A percentile compares a stretch with the other conserved stretches of the same genome.
phyloP scores from a whole-genome alignment of 2,329 filamentous ascomycete genomes.

The Fusarium illudens region DNA sequence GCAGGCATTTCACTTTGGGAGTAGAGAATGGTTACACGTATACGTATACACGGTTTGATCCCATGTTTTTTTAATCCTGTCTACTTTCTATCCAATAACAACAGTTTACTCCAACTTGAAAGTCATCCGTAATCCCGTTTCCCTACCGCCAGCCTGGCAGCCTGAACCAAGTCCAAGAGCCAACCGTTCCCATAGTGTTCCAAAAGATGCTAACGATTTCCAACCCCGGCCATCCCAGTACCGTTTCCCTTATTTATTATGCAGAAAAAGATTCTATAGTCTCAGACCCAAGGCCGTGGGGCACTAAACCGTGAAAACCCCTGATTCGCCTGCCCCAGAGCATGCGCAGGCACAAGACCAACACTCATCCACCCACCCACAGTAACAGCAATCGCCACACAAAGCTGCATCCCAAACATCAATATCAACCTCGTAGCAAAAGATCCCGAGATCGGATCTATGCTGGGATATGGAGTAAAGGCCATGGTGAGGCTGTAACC shows the following conservation, averaged over 20 bases:
- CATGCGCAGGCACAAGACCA: not conserved
- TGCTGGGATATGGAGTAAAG: not conserved
- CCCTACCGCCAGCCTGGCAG: no score
- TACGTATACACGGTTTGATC: not conserved
- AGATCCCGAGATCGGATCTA: not conserved
- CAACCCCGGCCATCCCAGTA: no score
- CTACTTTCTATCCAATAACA: not conserved
- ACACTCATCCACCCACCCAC: slow-evolving; percentile 15
- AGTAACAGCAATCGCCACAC: not conserved
- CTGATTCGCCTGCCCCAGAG: not conserved
- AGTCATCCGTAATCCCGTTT: not conserved
- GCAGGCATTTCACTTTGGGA: not conserved
- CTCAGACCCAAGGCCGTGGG: not conserved
- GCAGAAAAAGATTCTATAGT: not conserved
- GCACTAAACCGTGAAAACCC: not conserved
- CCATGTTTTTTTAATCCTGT: not conserved
- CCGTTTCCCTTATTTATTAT: not conserved
- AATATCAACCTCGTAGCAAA: not conserved
- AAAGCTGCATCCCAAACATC: not conserved
- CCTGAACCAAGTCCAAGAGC: not conserved
- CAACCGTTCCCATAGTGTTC: not conserved
- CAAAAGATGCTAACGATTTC: not conserved
- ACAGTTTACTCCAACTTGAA: not conserved
- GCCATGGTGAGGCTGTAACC: slow-evolving; percentile 13
- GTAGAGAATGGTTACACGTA: no score